Percentiles rank a stretch among this genome's conserved stretches.
Conservation (phyloP, 495 filamentous ascomycete genomes). For the Letharia columbiana region DNA sequence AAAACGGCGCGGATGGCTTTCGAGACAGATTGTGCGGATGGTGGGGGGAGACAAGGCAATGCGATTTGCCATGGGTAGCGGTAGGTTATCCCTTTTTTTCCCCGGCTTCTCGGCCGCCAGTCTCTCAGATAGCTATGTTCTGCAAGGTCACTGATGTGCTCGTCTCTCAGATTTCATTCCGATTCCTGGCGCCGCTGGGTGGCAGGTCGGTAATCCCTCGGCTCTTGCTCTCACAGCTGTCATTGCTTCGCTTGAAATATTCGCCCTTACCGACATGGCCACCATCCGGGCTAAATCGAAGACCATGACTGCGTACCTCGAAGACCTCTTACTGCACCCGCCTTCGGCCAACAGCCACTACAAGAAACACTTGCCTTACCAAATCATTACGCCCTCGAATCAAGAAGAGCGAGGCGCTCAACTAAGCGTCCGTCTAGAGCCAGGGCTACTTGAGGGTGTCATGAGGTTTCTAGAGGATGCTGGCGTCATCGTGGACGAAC, state of each 20-base stretch:
- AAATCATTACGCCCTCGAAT: constrained; percentile 72
- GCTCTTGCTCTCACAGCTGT: constrained; percentile 57
- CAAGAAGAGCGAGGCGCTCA: constrained; percentile 73
- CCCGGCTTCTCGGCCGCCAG: neutral
- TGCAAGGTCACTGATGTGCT: neutral
- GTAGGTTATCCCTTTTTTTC: constrained; percentile 28
- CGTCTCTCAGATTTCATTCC: constrained; percentile 55
- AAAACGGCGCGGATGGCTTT: constrained; percentile 34
- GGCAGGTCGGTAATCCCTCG: constrained; percentile 54
- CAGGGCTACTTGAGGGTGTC: constrained; percentile 59
- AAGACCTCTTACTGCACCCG: constrained; percentile 51
- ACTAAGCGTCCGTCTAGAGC: constrained; percentile 62
- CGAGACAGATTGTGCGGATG: constrained; percentile 66
- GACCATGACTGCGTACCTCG: constrained; percentile 69
- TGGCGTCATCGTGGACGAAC: constrained; percentile 77
- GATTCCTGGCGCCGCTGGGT: constrained; percentile 53
- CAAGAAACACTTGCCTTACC: constrained; percentile 45
- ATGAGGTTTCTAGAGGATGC: constrained; percentile 58
- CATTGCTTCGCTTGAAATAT: constrained; percentile 69
- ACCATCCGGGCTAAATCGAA: constrained; percentile 67
- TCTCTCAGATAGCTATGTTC: neutral
- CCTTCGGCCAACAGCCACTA: constrained; percentile 33
- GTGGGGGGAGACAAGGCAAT: constrained; percentile 75
- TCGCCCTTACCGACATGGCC: constrained; percentile 61
- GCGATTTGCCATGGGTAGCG: constrained; percentile 70